Base-by-base conservation (phyloP, 345 rosid genomes). In the Pelargonium nanum region DNA sequence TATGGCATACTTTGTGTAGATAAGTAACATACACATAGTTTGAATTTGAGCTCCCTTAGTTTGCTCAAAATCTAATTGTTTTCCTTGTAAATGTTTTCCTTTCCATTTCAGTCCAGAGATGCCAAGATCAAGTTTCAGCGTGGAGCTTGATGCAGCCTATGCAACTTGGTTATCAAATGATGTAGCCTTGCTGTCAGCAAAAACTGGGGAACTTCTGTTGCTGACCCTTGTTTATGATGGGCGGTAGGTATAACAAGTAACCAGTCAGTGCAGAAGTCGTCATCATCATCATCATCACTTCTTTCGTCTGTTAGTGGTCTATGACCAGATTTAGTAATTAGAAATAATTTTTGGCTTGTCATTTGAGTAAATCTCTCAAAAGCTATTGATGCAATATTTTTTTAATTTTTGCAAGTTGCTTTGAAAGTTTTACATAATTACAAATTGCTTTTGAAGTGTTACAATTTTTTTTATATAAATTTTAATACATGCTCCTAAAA, bases 71-170 rank as follows among this genome's bases (percentile, higher is more conserved):
- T 51, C 54, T 40, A 19, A 52, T 54, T 55, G 60, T 57, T 20
- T 24, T 61, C 24, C 40, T 28, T 19, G 22, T 55, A 26, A 22
- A 19, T 57, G 23, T n/a, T n/a, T n/a, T n/a, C 20, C 15, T 64
- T 62, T 65, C 59, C 60, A 59, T 72, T 72, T 76, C 83, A 93
- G 97, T 77, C 97, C 85, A 73, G 97, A 87, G 73, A 75, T 93
- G 65, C 96, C 99, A 73, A 81, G 88, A 80, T 82, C 94, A 64
- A 78, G 77, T 68, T 89, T 93, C 70, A 76, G 63, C 62, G 86
- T 85, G 72, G 99, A 93, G 80, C 99, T 93, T 68, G 99, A 93
- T 83, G 92, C 90, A 74, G 97, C 94, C 70, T 79, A 75, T 74
- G 89, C 91, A 63, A 75, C 85, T 72, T 89, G 97, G 96, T 77